Evolutionary conservation across 2,329 filamentous ascomycete genomes (phyloP).

Genomic region (Aspergillus pseudoviridinutans): DNA sequence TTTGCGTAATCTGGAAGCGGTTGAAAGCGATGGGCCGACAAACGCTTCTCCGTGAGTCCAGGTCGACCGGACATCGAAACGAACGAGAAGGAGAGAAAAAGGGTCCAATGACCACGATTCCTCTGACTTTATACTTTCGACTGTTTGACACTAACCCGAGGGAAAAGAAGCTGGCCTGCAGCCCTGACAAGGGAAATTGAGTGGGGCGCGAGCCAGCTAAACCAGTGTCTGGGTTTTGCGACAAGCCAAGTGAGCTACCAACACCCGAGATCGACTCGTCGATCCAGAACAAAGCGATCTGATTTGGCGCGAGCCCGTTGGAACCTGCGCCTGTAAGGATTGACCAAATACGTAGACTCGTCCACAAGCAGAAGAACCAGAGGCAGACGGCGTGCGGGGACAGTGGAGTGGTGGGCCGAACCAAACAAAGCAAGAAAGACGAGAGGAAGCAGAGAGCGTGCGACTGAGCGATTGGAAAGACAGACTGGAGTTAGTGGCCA

Average conservation of each 20-base stretch:
- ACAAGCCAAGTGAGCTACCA: neutral
- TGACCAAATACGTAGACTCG: neutral
- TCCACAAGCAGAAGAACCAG: neutral
- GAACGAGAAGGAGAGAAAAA: constrained; percentile 3
- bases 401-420: neutral
- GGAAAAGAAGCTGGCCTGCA: neutral
- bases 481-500: neutral
- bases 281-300: neutral
- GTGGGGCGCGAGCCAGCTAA: neutral
- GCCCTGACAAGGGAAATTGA: neutral
- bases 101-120: neutral
- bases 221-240: neutral
- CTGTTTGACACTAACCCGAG: neutral
- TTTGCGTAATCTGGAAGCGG: constrained; percentile 33
- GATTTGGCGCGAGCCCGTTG: neutral
- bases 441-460: neutral
- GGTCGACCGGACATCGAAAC: constrained; percentile 31
- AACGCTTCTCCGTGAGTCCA: constrained; percentile 37
- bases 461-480: neutral
- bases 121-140: neutral
- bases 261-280: neutral
- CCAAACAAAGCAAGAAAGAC: neutral
- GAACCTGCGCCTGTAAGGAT: neutral
- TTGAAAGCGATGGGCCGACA: constrained; percentile 45
- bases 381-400: neutral